These are phyloP conservation scores for Asterophora parasitica DNA, from an alignment of 768 basidiomycete genomes.

Conservation along the genomic window DNA sequence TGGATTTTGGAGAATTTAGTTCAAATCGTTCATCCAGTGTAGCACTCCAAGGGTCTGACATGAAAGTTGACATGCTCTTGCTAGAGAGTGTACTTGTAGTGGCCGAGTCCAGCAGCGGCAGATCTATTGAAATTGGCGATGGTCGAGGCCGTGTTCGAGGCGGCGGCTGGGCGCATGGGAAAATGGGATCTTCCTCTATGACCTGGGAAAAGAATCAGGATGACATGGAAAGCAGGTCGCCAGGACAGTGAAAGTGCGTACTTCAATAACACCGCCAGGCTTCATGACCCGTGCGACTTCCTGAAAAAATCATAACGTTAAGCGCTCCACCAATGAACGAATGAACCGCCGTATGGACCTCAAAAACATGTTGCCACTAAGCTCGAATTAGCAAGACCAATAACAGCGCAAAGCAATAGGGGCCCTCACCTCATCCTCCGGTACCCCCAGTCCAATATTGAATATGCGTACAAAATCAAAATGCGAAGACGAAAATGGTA, in stretches of 20 bases:
- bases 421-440: constrained; percentile 56
- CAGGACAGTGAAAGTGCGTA: constrained; percentile 6
- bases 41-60: constrained; percentile 19
- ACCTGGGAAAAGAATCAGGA: constrained; percentile 37
- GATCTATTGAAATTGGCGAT: constrained; percentile 16
- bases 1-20: constrained; percentile 4
- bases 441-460: constrained; percentile 61
- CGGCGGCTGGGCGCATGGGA: constrained; percentile 43
- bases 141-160: constrained; percentile 6
- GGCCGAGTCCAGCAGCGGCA: constrained; percentile 19
- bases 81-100: constrained; percentile 17
- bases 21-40: constrained; percentile 15
- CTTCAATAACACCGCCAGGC: constrained; percentile 55
- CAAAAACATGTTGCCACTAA: constrained; percentile 62
- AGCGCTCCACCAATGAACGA: constrained; percentile 8
- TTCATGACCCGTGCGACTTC: constrained; percentile 65
- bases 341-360: constrained; percentile 31
- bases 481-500: constrained; percentile 52
- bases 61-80: constrained; percentile 21
- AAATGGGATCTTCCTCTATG: constrained; percentile 70
- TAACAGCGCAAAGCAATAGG: background rate
- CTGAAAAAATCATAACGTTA: constrained; percentile 29
- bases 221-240: background rate
- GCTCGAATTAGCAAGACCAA: constrained; percentile 11
- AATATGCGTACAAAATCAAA: constrained; percentile 68